phyloP scores from a whole-genome alignment of 2,329 filamentous ascomycete genomes.

The Talaromyces piceae region DNA sequence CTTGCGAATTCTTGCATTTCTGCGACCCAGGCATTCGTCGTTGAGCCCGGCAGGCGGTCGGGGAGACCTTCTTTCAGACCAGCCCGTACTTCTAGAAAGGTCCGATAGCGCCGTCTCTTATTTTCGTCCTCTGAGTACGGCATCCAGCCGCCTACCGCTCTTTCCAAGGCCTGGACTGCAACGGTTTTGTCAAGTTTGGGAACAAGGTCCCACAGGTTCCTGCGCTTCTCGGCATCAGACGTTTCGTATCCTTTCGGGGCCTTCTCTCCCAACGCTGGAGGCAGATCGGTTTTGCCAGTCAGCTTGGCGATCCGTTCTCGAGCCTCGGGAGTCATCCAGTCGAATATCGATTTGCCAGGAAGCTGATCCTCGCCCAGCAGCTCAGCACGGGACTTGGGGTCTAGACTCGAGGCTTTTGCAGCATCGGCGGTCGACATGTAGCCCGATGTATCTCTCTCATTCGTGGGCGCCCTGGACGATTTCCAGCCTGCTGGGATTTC shows the following conservation, averaged over 20 bases:
- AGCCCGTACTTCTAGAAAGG: conserved; percentile 71
- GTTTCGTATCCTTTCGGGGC: conserved; percentile 56
- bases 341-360: conserved; percentile 91
- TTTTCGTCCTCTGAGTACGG: conserved; percentile 77
- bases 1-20: conserved; percentile 74
- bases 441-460: conserved; percentile 23
- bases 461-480: conserved; percentile 47
- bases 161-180: conserved; percentile 60
- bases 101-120: conserved; percentile 73
- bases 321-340: conserved; percentile 73
- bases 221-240: conserved; percentile 56
- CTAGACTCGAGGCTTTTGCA: conserved; percentile 66
- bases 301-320: conserved; percentile 68
- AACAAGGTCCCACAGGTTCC: conserved; percentile 51
- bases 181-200: conserved; percentile 60
- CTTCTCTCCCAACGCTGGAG: conserved; percentile 67
- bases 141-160: conserved; percentile 60
- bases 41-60: conserved; percentile 43
- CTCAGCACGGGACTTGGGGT: conserved; percentile 68
- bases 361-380: conserved; percentile 73
- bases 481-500: conserved; percentile 57
- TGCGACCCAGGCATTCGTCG: conserved; percentile 66
- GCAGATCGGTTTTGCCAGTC: conserved; percentile 69
- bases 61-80: conserved; percentile 55
- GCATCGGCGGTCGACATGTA: conserved; percentile 68